A percentile compares a stretch with the other conserved stretches of the same genome.
Evolutionary conservation across 257 asterid species (phyloP).

Genomic region (Nicotiana knightiana): DNA sequence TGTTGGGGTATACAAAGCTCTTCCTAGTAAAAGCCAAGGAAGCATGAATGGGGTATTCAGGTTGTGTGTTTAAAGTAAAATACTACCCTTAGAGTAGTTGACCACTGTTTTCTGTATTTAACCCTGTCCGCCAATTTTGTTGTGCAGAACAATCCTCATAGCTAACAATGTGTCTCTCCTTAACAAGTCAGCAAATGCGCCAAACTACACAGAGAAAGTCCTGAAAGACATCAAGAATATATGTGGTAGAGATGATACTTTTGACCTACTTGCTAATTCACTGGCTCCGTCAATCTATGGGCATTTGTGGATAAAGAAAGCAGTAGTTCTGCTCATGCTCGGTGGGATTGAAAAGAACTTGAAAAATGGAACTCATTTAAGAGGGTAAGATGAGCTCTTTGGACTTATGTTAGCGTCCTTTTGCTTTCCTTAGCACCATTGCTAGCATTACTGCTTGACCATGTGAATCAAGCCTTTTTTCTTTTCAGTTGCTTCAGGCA

Average conservation of each 20-base stretch:
- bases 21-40: slow-evolving; percentile 88
- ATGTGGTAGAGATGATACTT: slow-evolving; percentile 68
- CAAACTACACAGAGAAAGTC: slow-evolving; percentile 68
- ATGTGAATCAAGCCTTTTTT: neutral
- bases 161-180: slow-evolving; percentile 89
- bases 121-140: neutral
- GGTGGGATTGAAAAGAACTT: slow-evolving; percentile 95
- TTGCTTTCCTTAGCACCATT: neutral
- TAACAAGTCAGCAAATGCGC: slow-evolving; percentile 69
- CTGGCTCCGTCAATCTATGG: slow-evolving; percentile 96
- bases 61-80: slow-evolving; percentile 25
- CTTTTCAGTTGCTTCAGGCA: neutral
- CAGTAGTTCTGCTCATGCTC: slow-evolving; percentile 85
- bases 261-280: slow-evolving; percentile 78
- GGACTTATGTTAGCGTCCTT: neutral
- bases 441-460: neutral
- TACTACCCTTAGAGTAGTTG: neutral
- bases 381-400: slow-evolving; percentile 57
- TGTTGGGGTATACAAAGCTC: slow-evolving; percentile 94
- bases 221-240: slow-evolving; percentile 66
- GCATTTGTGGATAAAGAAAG: slow-evolving; percentile 91
- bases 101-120: neutral
- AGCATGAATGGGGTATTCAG: slow-evolving; percentile 94
- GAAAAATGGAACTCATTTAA: slow-evolving; percentile 91
- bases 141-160: slow-evolving; percentile 81